phyloP scores from a whole-genome alignment of 805 yeast species.

The Spathaspora arborariae region DNA sequence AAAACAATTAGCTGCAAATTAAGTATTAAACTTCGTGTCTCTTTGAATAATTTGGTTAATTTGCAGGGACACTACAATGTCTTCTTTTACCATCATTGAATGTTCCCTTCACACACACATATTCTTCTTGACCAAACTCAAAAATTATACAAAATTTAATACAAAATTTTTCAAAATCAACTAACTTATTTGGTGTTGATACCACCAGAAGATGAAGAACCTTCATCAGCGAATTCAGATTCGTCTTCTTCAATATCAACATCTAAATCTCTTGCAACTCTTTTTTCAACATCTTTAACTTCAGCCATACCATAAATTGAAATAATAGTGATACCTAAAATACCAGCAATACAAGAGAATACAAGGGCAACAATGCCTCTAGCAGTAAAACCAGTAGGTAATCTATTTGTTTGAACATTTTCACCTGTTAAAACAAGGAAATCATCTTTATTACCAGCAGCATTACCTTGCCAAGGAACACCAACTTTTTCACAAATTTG shows the following conservation, averaged over 20 bases:
- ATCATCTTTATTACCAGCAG: slow-evolving; percentile 74
- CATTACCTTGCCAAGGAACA: slow-evolving; percentile 67
- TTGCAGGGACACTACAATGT: background rate
- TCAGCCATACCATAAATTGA: slow-evolving; percentile 85
- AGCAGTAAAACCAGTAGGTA: slow-evolving; percentile 91
- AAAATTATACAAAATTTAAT: background rate
- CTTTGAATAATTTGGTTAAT: slow-evolving; percentile 2
- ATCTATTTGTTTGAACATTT: slow-evolving; percentile 57
- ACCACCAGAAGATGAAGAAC: slow-evolving; percentile 5
- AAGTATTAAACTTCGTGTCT: background rate
- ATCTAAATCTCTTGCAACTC: slow-evolving; percentile 54
- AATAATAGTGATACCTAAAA: slow-evolving; percentile 75
- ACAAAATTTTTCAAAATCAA: background rate
- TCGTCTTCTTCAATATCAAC: slow-evolving; percentile 29
- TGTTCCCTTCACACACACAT: slow-evolving; percentile 14
- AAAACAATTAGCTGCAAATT: background rate
- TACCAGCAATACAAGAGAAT: slow-evolving; percentile 83
- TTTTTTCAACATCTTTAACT: slow-evolving; percentile 61
- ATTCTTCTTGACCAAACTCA: slow-evolving; percentile 15
- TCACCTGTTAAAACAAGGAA: slow-evolving; percentile 70
- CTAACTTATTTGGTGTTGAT: slow-evolving; percentile 1
- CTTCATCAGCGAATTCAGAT: slow-evolving; percentile 21
- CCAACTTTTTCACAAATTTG: slow-evolving; percentile 57
- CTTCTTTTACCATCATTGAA: slow-evolving; percentile 1
- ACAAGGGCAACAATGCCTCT: slow-evolving; percentile 92